Evolutionary conservation across 148 eudicot species (phyloP).

Genomic region (Pharnaceum exiguum): DNA sequence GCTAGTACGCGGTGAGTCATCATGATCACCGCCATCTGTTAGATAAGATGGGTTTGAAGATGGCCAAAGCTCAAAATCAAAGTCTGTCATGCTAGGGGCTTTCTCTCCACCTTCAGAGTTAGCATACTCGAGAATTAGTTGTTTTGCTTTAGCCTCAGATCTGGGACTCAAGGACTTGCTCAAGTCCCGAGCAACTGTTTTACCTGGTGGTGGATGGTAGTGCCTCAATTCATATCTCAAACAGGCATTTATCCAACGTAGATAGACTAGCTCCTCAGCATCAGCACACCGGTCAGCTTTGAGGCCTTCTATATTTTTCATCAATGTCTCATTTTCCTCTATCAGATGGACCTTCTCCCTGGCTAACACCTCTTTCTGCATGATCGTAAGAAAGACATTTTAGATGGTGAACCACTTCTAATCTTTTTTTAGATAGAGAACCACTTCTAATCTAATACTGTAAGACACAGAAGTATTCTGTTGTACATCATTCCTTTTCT

Average conservation of each 20-base stretch:
- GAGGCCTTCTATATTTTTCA: slow-evolving; percentile 54
- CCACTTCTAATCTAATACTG: too few relatives aligned
- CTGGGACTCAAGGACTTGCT: slow-evolving; percentile 68
- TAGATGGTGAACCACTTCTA: neutral
- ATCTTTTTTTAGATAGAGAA: neutral
- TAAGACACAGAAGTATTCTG: too few relatives aligned
- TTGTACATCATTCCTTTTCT: too few relatives aligned
- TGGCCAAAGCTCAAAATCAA: slow-evolving; percentile 63
- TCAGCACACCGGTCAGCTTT: slow-evolving; percentile 63
- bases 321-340: slow-evolving; percentile 50
- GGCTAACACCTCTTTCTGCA: slow-evolving; percentile 49
- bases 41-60: slow-evolving; percentile 43
- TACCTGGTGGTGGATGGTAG: slow-evolving; percentile 55
- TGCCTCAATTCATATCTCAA: slow-evolving; percentile 70
- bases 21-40: slow-evolving; percentile 55
- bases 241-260: slow-evolving; percentile 93
- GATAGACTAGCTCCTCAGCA: slow-evolving; percentile 74
- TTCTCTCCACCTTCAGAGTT: slow-evolving; percentile 41
- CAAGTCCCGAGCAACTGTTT: slow-evolving; percentile 67
- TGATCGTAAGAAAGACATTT: neutral
- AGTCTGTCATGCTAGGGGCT: slow-evolving; percentile 28
- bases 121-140: slow-evolving; percentile 71
- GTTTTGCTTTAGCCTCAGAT: slow-evolving; percentile 75
- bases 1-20: slow-evolving; percentile 37
- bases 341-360: slow-evolving; percentile 37